Evolutionary conservation across 345 rosid species (phyloP), one percentile per base, ranked within the genome.

Genomic region (Nephelium lappaceum): DNA sequence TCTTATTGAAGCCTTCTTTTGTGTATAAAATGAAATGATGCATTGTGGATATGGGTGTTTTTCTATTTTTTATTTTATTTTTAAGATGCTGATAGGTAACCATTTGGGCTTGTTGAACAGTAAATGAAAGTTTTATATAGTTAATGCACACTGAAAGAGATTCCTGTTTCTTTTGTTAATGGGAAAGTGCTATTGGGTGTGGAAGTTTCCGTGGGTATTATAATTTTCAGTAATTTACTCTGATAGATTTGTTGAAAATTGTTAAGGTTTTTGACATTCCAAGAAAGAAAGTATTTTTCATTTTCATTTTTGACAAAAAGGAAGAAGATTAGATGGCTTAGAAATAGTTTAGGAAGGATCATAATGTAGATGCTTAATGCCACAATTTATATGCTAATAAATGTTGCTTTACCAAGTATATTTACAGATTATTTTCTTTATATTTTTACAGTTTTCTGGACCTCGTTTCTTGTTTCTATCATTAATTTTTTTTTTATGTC

Each of bases 401-500:
- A 24, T 43, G 16, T 38, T 14, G 18, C 4, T 14, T 7, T 31
- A 60, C 41, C 1, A 18, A 41, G 15, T 8, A 5, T 62, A 25
- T 42, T 14, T 14, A 10, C 5, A 9, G n/a, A 74, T 62, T 25
- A 62, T 43, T 43, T 14, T 61, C 49, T 41, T 41, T 23, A 43
- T 36, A 61, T 60, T 60, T 4, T 14, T 41, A 43, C 41, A 41
- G 47, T 19, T 53, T 60, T 60, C 41, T 42, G 6, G n/a, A 42
- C 9, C 9, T 42, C 23, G 16, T 61, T 41, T n/a, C 1, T 5
- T 38, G 9, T 3, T 61, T 60, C 25, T 43, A 64, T 24, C 10
- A 15, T 64, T n/a, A n/a, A n/a, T n/a, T n/a, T n/a, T n/a, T 75
- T 6, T 74, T 63, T 15, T 63, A 73, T 24, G n/a, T 67, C 75